Percentiles rank a stretch among this genome's conserved stretches.
phyloP scores from a whole-genome alignment of 106 monocot species.

The Phalaenopsis equestris region DNA sequence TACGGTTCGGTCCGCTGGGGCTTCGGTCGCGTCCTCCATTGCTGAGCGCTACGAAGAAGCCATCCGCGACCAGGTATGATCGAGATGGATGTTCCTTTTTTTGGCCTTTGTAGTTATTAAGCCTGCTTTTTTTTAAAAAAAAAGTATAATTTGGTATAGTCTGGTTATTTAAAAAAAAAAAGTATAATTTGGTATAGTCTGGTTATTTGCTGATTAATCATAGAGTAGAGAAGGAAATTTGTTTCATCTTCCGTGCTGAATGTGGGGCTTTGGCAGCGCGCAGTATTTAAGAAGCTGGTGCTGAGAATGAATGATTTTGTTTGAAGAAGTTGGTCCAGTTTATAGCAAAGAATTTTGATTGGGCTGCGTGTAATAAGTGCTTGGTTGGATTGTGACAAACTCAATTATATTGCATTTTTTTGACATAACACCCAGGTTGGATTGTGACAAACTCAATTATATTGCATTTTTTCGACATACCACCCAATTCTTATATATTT shows the following conservation, averaged over 20 bases:
- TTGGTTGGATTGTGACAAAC: not conserved
- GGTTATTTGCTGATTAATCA: not conserved
- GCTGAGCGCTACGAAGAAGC: conserved; percentile 20
- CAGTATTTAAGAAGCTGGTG: not conserved
- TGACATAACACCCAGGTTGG: not conserved
- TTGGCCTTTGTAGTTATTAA: not conserved
- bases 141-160: not conserved
- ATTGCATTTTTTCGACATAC: not conserved
- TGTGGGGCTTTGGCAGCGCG: not conserved
- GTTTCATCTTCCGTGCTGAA: not conserved
- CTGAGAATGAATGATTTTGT: not conserved
- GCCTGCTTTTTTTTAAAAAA: not conserved
- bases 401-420: not conserved
- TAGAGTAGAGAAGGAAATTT: not conserved
- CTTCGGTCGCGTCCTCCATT: conserved; percentile 18
- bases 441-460: not conserved
- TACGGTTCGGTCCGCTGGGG: conserved; percentile 19
- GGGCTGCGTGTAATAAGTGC: not conserved
- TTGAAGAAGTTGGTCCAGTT: not conserved
- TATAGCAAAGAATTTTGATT: not conserved
- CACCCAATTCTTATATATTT: too few relatives aligned
- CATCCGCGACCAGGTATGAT: conserved; percentile 16
- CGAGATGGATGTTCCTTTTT: not conserved
- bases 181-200: not conserved
- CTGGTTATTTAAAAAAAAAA: not conserved